Conservation (phyloP, 345 rosid species). For the Eucalyptus virginea region DNA sequence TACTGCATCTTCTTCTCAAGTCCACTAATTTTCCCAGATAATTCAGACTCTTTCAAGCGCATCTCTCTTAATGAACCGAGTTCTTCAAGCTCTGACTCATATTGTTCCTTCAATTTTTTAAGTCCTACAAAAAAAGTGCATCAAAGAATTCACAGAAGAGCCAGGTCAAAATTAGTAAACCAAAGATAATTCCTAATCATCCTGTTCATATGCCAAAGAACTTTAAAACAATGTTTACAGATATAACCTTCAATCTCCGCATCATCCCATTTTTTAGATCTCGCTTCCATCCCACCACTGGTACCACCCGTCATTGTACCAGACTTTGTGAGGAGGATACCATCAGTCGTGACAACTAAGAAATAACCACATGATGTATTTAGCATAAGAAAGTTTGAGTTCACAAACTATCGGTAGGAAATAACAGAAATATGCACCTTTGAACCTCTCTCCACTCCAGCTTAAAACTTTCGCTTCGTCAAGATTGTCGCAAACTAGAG, state of each 20-base stretch:
- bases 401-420: not conserved
- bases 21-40: constrained; percentile 88
- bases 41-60: constrained; percentile 88
- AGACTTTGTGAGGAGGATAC: constrained; percentile 81
- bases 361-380: not conserved
- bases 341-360: constrained; percentile 96
- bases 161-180: not conserved
- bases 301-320: constrained; percentile 99
- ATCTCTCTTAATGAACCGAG: constrained; percentile 93
- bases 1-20: constrained; percentile 95
- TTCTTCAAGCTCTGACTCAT: constrained; percentile 68
- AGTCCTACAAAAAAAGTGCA: constrained; percentile 24
- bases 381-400: not conserved
- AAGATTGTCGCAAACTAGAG: constrained; percentile 92
- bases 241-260: constrained; percentile 77
- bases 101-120: constrained; percentile 67
- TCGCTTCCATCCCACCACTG: constrained; percentile 98
- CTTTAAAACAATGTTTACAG: not conserved
- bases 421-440: constrained; percentile 33
- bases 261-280: constrained; percentile 96
- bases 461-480: constrained; percentile 92
- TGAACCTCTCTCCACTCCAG: constrained; percentile 91
- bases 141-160: not conserved
- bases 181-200: not conserved
- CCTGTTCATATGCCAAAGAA: not conserved